Base-by-base conservation (phyloP, 257 asterid species). In the Solanum gracilifrons region DNA sequence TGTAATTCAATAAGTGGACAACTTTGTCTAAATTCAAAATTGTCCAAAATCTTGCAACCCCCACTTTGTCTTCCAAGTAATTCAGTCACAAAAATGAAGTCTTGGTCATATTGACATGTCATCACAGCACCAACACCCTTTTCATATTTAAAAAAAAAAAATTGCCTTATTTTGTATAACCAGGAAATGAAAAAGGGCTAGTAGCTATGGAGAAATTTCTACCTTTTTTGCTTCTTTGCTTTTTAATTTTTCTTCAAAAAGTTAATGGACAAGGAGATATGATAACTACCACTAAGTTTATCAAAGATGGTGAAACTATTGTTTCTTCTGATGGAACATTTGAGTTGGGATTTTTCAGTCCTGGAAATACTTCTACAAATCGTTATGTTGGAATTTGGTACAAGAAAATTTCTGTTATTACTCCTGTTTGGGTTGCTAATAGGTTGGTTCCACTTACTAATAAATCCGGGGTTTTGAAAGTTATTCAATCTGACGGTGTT, bases 361-460 rank as follows among this genome's bases (percentile, higher is more conserved):
- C 93, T 0, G 89, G 87, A 21, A 77, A 82, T 10, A 87, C 94
- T 13, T 80, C 85, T 4, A 43, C 27, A 5, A 85, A 87, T 69
- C 86, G 91, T 3, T 93, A 90, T 5, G 87, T 93, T 5, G 94
- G 94, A 1, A 86, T 92, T 37, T 90, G 95, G 95, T 90, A 91
- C 92, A 90, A 88, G 83, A 85, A 88, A 32, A 79, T 92, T 5
- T 27, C 89, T 55, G 39, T 12, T 32, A 68, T 37, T 27, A 88
- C 91, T 6, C 85, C 89, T 21, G 88, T 92, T 8, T 93, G 94
- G 95, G 93, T 93, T 21, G 91, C 91, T 43, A 87, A 90, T 27
- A 80, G 90, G 72, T 84, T 55, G n/a, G 36, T 33, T 80, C 94
- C 94, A 2, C 60, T 89, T 6, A 79, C 27, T 1, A 87, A 48